phyloP scores from a whole-genome alignment of 139 green algal genomes.

The Dunaliella primolecta region DNA sequence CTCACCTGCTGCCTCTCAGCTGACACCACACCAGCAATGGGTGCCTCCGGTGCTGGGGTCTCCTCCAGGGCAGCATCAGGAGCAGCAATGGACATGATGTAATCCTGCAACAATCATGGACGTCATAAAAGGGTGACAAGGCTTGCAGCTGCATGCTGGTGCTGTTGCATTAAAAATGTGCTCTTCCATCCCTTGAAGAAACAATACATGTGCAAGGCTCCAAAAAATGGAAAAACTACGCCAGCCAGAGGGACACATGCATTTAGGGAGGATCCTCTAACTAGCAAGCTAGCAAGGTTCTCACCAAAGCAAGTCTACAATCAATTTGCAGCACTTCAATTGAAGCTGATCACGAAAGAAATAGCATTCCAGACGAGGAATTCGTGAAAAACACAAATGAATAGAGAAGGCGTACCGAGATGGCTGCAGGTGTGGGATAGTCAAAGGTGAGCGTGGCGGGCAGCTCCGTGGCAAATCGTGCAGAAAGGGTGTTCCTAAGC shows the following conservation, averaged over 20 bases:
- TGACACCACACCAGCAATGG: not conserved
- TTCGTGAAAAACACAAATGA: too few relatives aligned
- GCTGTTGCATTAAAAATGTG: too few relatives aligned
- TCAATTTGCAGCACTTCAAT: too few relatives aligned
- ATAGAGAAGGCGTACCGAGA: not conserved
- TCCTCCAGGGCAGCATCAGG: not conserved
- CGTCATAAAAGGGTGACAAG: not conserved
- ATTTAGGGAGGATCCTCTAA: too few relatives aligned
- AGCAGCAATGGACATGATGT: not conserved
- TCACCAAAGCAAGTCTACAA: too few relatives aligned
- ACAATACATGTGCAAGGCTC: not conserved
- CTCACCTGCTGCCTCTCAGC: not conserved
- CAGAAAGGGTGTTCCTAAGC: conserved; percentile 70
- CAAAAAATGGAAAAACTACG: too few relatives aligned
- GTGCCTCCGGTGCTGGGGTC: not conserved
- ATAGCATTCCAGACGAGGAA: too few relatives aligned
- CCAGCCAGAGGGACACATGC: too few relatives aligned
- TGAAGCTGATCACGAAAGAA: too few relatives aligned
- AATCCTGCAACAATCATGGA: not conserved
- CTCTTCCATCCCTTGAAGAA: too few relatives aligned
- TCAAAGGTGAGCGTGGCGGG: conserved; percentile 79
- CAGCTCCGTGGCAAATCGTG: conserved; percentile 57
- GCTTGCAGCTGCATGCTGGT: not conserved
- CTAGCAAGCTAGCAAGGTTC: too few relatives aligned
- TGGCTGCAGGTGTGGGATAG: conserved; percentile 56